These are phyloP conservation scores for Xylaria sp. DNA, from an alignment of 2,329 filamentous ascomycete genomes.

Conservation along the genomic window DNA sequence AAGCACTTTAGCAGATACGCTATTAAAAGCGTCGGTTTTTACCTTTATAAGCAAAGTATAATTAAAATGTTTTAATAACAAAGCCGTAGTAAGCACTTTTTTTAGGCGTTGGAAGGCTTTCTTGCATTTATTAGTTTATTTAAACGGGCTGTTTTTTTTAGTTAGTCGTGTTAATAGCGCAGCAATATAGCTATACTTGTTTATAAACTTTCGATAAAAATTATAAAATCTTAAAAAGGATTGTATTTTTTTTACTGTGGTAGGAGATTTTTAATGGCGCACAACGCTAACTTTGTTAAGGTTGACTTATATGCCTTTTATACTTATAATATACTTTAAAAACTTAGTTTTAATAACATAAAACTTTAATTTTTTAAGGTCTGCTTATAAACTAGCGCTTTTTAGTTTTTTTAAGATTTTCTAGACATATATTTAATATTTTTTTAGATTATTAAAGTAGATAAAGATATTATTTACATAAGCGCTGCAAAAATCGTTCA, in stretches of 20 bases:
- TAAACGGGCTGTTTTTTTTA: not conserved
- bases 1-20: not conserved
- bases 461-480: not conserved
- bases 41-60: not conserved
- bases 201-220: not conserved
- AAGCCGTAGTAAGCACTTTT: not conserved
- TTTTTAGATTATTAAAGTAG: too few species aligned
- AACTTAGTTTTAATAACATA: not conserved
- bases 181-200: not conserved
- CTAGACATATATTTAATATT: not conserved
- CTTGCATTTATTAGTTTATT: not conserved
- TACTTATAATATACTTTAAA: too few species aligned
- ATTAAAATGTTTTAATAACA: not conserved
- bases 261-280: not conserved
- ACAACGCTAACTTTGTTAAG: not conserved
- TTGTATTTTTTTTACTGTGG: not conserved
- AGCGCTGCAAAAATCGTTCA: not conserved
- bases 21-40: not conserved
- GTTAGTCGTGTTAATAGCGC: not conserved
- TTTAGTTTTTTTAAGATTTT: not conserved
- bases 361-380: not conserved
- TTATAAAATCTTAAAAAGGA: not conserved
- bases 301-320: too few species aligned
- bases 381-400: not conserved
- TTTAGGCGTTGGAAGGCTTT: not conserved